Evolutionary conservation across 164 flowering plant species (phyloP).

Genomic region (Aristolochia fimbriata): DNA sequence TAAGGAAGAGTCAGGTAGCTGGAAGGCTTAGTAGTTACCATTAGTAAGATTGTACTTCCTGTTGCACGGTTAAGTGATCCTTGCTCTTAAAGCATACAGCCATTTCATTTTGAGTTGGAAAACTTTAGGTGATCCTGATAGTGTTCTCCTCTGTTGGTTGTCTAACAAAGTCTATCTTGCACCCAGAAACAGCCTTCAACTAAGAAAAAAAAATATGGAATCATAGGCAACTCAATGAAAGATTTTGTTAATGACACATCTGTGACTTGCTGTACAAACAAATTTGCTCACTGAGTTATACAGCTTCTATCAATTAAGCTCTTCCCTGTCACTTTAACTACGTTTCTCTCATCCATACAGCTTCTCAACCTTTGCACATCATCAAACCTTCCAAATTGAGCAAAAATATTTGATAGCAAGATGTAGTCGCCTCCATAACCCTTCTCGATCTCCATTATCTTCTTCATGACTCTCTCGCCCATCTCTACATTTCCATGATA

Average conservation of each 20-base stretch:
- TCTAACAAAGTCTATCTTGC: constrained; percentile 87
- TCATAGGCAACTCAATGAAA: no score
- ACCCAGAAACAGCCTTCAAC: constrained; percentile 38
- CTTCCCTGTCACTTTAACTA: constrained; percentile 12
- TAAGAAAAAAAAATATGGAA: no score
- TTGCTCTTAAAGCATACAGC: constrained; percentile 84
- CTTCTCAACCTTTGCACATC: constrained; percentile 17
- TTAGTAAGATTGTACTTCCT: constrained; percentile 50
- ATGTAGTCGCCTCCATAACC: constrained; percentile 18
- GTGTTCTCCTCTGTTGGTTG: constrained; percentile 93
- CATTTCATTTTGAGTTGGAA: constrained; percentile 82
- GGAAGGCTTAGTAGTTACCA: no score
- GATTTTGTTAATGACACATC: no score
- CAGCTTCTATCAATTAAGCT: constrained; percentile 12
- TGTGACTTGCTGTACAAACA: not conserved
- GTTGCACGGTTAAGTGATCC: constrained; percentile 92
- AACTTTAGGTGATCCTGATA: constrained; percentile 90
- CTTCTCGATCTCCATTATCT: constrained; percentile 11
- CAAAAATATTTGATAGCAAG: constrained; percentile 18
- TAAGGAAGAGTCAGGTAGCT: no score
- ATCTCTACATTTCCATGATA: constrained; percentile 18
- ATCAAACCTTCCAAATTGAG: constrained; percentile 17
- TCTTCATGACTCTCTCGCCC: constrained; percentile 12
- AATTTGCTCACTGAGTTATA: not conserved
- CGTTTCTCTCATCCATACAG: constrained; percentile 12